A percentile compares a stretch with the other conserved stretches of the same genome.
phyloP scores from a whole-genome alignment of 2,329 filamentous ascomycete genomes.

The Apiospora sp. region DNA sequence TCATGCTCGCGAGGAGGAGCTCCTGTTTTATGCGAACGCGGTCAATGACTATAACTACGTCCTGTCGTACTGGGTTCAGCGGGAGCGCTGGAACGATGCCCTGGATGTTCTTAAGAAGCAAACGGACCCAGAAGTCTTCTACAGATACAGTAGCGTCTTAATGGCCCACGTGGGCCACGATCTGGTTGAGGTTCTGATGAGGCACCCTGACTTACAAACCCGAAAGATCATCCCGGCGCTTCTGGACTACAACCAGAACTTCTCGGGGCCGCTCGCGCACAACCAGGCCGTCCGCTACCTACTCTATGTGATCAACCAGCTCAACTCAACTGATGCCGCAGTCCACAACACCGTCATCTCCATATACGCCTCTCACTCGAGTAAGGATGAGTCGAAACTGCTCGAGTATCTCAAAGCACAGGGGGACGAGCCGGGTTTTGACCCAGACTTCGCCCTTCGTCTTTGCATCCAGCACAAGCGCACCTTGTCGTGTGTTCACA shows the following conservation, averaged over 20 bases:
- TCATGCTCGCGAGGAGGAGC: conserved; percentile 91
- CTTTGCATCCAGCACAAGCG: conserved; percentile 94
- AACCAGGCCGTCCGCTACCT: conserved; percentile 96
- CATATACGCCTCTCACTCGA: conserved; percentile 88
- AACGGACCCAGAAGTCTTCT: conserved; percentile 91
- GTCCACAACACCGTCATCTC: conserved; percentile 98
- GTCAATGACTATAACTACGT: conserved; percentile 95
- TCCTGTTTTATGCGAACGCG: conserved; percentile 88
- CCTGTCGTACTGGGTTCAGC: conserved; percentile 94
- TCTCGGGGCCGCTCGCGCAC: conserved; percentile 70
- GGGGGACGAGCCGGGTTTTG: conserved; percentile 85
- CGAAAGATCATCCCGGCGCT: conserved; percentile 91
- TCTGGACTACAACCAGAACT: conserved; percentile 88
- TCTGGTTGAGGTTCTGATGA: conserved; percentile 93
- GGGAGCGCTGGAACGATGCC: conserved; percentile 89
- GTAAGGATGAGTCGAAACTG: conserved; percentile 83
- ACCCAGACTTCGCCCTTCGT: conserved; percentile 94
- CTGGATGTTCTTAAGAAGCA: conserved; percentile 91
- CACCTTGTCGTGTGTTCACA: conserved; percentile 93
- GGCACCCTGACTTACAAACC: conserved; percentile 84
- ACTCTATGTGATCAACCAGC: conserved; percentile 89
- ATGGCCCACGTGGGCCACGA: conserved; percentile 89
- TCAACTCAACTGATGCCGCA: conserved; percentile 81
- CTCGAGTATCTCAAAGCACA: conserved; percentile 91
- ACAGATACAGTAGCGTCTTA: conserved; percentile 95